These are phyloP conservation scores for Diaporthe batatas DNA, from an alignment of 2,329 filamentous ascomycete species.

Conservation along the genomic window DNA sequence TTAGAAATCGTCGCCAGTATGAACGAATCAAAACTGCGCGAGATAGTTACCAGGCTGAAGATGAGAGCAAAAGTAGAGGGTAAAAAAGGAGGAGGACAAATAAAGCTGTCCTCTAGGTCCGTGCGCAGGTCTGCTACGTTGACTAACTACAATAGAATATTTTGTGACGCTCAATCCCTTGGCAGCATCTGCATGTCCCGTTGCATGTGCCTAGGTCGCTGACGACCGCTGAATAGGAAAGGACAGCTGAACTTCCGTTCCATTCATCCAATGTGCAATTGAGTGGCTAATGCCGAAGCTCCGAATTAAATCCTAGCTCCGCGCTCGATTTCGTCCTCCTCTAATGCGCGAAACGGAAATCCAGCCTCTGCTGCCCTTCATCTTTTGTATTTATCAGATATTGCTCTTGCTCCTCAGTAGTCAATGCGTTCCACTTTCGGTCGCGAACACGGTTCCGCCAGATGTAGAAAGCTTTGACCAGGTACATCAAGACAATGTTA, in stretches of 20 bases:
- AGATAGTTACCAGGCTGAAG: neutral
- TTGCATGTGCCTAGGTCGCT: neutral
- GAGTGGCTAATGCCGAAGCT: neutral
- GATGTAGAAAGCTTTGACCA: conserved; percentile 62
- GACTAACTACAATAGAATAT: neutral
- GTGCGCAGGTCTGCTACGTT: too few species aligned
- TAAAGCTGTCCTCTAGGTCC: neutral
- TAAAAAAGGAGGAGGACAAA: neutral
- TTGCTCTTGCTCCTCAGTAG: conserved; percentile 59
- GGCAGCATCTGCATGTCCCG: neutral
- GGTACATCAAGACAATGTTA: conserved; percentile 61
- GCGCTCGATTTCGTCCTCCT: too few species aligned
- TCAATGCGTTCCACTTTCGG: conserved; percentile 58
- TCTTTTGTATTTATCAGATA: conserved; percentile 65
- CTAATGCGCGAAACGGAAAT: conserved; percentile 65
- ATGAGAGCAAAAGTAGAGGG: too few species aligned
- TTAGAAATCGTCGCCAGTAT: neutral
- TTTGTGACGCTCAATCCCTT: neutral
- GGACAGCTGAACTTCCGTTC: neutral
- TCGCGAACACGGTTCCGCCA: conserved; percentile 61
- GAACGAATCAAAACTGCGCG: neutral
- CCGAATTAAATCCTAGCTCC: neutral
- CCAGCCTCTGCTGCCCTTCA: conserved; percentile 66
- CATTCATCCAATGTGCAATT: neutral
- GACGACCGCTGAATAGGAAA: too few species aligned